Base-by-base conservation (phyloP, 129 eudicot species). In the Dittrichia graveolens region DNA sequence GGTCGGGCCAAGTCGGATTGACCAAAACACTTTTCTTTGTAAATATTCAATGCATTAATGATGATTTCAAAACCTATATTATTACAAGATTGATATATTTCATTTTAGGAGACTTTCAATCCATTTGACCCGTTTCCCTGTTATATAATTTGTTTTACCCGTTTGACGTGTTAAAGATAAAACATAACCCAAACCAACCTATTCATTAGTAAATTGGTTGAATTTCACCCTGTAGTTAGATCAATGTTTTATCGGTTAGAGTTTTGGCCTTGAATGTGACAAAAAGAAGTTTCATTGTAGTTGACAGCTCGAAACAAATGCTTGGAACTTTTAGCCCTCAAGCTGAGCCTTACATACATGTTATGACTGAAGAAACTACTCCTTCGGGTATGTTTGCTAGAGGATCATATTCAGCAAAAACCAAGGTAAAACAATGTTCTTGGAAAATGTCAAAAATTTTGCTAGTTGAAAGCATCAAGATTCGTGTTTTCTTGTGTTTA, bases 301-400 rank as follows among this genome's bases (percentile, higher is more conserved):
- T 87, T 68, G 89, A 87, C 72, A 87, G 85, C 81, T 58, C 89
- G 15, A 87, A 87, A 54, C 79, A 84, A 42, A 87, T 87, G 92
- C 79, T 87, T 65, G 92, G 92, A 58, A 84, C 92, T 9, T 87
- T 84, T 66, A 84, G 92, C 39, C 92, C 92, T 66, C 92, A 87
- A 53, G 74, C 81, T 0, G 92, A 87, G 73, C 81, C 89, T 9
- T 87, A 87, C 62, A 68, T 72, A 67, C 87, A 87, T 77, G 85
- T 75, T 52, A 82, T 84, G 89, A 74, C 86, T 0, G 86, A 87
- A 69, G 92, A 87, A 60, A 76, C 79, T 19, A 84, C 92, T 34
- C 92, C 92, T 3, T 78, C 89, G 54, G 89, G 92, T 37, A 58
- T 74, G 44, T 81, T 87, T 63, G 92, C 92, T 9, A 83, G 89